Evolutionary conservation across 495 filamentous ascomycete species (phyloP), one percentile per base, ranked within the genome.

Genomic region (Bacidia gigantensis): DNA sequence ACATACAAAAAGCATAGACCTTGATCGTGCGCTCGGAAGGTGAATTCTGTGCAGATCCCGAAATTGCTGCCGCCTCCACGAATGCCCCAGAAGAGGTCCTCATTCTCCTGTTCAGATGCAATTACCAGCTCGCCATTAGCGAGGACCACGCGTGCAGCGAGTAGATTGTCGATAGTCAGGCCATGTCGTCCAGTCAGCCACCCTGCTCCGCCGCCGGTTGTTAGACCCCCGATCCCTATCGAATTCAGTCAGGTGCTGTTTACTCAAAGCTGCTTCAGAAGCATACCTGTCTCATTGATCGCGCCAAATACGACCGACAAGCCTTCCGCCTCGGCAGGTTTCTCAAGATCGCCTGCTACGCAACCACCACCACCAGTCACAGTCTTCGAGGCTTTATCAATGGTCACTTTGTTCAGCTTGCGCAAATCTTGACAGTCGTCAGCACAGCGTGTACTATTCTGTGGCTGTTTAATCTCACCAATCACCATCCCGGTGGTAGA

Each of bases 401-500:
- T 71, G 1, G 60, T 60, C 21, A 79, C 77, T 0, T 60, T 51
- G 7, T 67, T 66, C 69, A 82, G 68, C 22, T 68, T 64, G 14
- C 64, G 69, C 10, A 80, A 66, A 55, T 80, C 73, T 44, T 17
- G 9, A n/a, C n/a, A 22, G 14, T 44, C 20, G 12, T 44, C 17
- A n/a, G 41, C 29, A 7, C 29, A 35, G 7, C 29, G 14, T 35
- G 29, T 7, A 7, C 29, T 14, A 7, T 35, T 5, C 29, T 5
- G 7, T 7, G 7, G 5, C 41, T 22, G 14, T 9, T 17, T 9
- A 9, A 17, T 9, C 41, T 44, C 20, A 44, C 41, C 41, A 47
- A 81, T 73, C 9, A 78, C 67, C 20, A 81, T 51, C 2, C 76
- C 76, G 12, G 64, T 66, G 21, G 70, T 71, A 10, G 72, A 71